phyloP scores from a whole-genome alignment of 2,329 filamentous ascomycete genomes.

The Fusarium nurragi region DNA sequence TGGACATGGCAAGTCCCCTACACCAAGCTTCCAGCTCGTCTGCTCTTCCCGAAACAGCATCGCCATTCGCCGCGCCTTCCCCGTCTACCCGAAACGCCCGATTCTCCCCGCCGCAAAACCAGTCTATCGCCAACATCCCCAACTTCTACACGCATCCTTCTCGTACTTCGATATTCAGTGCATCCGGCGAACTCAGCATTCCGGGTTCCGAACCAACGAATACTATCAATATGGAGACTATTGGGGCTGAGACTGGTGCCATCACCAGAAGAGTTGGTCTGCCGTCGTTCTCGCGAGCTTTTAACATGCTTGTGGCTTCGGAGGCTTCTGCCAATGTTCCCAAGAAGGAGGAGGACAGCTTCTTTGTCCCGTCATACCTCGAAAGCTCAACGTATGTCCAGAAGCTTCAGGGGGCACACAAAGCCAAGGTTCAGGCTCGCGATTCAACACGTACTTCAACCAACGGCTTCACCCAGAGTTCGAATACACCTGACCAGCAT shows the following conservation, averaged over 20 bases:
- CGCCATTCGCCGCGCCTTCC: slow-evolving; percentile 29
- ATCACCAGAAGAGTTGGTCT: slow-evolving; percentile 47
- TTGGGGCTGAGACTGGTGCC: slow-evolving; percentile 45
- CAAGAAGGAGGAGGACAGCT: slow-evolving; percentile 54
- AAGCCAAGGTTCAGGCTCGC: slow-evolving; percentile 63
- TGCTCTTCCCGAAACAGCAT: slow-evolving; percentile 37
- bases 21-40: slow-evolving; percentile 39
- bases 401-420: slow-evolving; percentile 76
- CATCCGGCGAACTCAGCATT: slow-evolving; percentile 50
- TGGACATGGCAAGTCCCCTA: slow-evolving; percentile 42
- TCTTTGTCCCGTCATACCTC: slow-evolving; percentile 89
- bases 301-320: slow-evolving; percentile 58
- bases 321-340: slow-evolving; percentile 43
- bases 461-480: slow-evolving; percentile 50
- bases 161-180: slow-evolving; percentile 59
- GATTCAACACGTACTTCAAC: slow-evolving; percentile 51
- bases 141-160: slow-evolving; percentile 46
- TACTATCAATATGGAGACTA: slow-evolving; percentile 47
- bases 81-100: slow-evolving; percentile 32
- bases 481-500: slow-evolving; percentile 57
- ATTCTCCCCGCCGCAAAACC: slow-evolving; percentile 28
- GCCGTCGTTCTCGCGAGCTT: slow-evolving; percentile 62
- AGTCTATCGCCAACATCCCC: slow-evolving; percentile 20
- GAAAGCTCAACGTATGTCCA: slow-evolving; percentile 79
- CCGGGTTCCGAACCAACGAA: slow-evolving; percentile 21